These are phyloP conservation scores for Friedmanniomyces simplex DNA, from an alignment of 495 filamentous ascomycete genomes.

Conservation along the genomic window DNA sequence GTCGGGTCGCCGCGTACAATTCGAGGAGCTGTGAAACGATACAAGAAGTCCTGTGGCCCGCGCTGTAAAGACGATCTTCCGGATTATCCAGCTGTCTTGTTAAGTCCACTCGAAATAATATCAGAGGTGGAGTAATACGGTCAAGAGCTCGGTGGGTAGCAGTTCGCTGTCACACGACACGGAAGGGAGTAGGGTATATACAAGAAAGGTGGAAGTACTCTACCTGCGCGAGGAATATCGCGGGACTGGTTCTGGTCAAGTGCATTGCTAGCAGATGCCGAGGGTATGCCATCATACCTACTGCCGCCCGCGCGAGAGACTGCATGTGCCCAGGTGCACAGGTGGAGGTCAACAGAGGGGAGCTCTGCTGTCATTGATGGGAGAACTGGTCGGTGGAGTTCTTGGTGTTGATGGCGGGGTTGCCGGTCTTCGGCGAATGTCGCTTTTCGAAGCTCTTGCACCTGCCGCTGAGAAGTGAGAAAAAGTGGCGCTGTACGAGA, in stretches of 20 bases:
- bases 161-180: background rate
- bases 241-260: background rate
- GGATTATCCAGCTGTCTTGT: background rate
- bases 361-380: background rate
- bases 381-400: background rate
- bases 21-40: background rate
- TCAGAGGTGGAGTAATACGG: slow-evolving; percentile 22
- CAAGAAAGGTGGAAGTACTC: background rate
- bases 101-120: slow-evolving; percentile 3
- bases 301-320: background rate
- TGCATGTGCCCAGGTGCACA: background rate
- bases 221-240: background rate
- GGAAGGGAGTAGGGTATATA: background rate
- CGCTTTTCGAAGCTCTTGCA: too few species aligned
- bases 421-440: background rate
- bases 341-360: background rate
- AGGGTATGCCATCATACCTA: background rate
- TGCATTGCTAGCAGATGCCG: background rate
- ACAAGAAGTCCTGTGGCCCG: too few species aligned
- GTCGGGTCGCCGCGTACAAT: background rate
- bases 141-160: background rate
- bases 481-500: too few species aligned
- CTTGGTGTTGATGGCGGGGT: background rate
- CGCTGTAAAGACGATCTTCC: too few species aligned
- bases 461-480: too few species aligned